These are phyloP conservation scores for Urochloa ruziziensis DNA, from an alignment of 176 grass and related monocot species.

Conservation along the genomic window DNA sequence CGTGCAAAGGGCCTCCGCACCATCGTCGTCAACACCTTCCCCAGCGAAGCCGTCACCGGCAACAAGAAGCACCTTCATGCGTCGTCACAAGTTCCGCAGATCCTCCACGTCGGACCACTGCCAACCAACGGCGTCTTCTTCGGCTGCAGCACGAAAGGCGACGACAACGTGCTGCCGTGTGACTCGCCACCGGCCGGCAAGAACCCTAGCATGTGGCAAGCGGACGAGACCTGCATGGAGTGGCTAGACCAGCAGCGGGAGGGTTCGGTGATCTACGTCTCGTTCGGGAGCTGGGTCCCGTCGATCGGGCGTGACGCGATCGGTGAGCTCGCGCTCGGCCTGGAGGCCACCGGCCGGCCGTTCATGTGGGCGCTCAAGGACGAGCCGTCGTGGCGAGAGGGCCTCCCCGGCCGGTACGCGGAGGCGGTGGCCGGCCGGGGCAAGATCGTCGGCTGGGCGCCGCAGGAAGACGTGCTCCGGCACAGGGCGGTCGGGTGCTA, in stretches of 20 bases:
- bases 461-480: slow-evolving; percentile 63
- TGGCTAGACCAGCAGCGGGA: slow-evolving; percentile 59
- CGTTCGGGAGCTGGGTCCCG: slow-evolving; percentile 81
- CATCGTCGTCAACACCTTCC: slow-evolving; percentile 81
- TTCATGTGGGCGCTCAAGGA: slow-evolving; percentile 82
- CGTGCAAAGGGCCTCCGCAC: slow-evolving; percentile 37
- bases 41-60: slow-evolving; percentile 8
- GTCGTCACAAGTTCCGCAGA: neutral
- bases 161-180: neutral
- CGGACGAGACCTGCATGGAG: slow-evolving; percentile 58
- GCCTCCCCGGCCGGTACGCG: slow-evolving; percentile 38
- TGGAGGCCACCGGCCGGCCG: slow-evolving; percentile 45
- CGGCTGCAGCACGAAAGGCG: neutral
- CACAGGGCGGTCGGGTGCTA: slow-evolving; percentile 66
- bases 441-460: slow-evolving; percentile 76
- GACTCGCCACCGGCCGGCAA: neutral
- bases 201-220: slow-evolving; percentile 52
- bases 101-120: slow-evolving; percentile 59
- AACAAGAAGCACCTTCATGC: neutral
- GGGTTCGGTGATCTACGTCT: slow-evolving; percentile 61
- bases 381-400: slow-evolving; percentile 56
- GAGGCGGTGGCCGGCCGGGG: slow-evolving; percentile 31
- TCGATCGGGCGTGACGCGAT: slow-evolving; percentile 51
- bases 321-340: slow-evolving; percentile 49
- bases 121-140: neutral